phyloP scores from a whole-genome alignment of 2,329 filamentous ascomycete genomes.

The Reticulascus tulasneorum region DNA sequence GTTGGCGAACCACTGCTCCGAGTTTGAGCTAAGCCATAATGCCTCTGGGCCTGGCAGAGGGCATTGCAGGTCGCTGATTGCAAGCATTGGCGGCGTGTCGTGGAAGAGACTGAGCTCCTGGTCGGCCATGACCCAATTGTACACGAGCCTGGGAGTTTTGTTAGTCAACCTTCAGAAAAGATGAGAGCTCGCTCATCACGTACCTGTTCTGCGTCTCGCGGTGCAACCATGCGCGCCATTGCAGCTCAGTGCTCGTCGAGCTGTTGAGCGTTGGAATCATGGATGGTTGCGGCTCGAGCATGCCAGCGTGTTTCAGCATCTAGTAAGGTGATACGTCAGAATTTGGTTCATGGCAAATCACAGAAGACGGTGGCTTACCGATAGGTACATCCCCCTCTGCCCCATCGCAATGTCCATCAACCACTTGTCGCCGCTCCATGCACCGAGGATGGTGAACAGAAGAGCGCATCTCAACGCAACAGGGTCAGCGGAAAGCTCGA shows the following conservation, averaged over 20 bases:
- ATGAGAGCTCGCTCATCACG: constrained; percentile 19
- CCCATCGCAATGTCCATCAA: constrained; percentile 75
- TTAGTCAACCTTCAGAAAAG: constrained; percentile 17
- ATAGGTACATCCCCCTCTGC: constrained; percentile 68
- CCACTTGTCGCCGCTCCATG: constrained; percentile 74
- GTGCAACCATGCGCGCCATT: constrained; percentile 62
- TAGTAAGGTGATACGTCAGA: constrained; percentile 18
- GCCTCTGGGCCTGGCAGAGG: constrained; percentile 59
- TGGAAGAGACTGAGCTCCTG: constrained; percentile 67
- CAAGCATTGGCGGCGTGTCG: constrained; percentile 58
- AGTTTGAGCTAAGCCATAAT: constrained; percentile 58
- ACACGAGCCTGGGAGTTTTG: constrained; percentile 52
- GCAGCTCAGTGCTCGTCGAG: constrained; percentile 40
- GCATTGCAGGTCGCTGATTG: constrained; percentile 60
- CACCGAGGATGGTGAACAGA: constrained; percentile 63
- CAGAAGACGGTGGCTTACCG: constrained; percentile 35
- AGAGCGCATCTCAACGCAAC: constrained; percentile 62
- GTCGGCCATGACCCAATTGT: constrained; percentile 72
- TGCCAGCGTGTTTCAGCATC: constrained; percentile 68
- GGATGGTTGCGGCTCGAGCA: constrained; percentile 51
- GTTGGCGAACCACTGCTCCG: constrained; percentile 54
- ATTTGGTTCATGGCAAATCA: not conserved
- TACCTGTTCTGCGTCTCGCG: constrained; percentile 61
- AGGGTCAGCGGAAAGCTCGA: constrained; percentile 63
- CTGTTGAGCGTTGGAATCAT: constrained; percentile 40